Conservation (phyloP, 306 rosid genomes). For the Luffa acutangula region DNA sequence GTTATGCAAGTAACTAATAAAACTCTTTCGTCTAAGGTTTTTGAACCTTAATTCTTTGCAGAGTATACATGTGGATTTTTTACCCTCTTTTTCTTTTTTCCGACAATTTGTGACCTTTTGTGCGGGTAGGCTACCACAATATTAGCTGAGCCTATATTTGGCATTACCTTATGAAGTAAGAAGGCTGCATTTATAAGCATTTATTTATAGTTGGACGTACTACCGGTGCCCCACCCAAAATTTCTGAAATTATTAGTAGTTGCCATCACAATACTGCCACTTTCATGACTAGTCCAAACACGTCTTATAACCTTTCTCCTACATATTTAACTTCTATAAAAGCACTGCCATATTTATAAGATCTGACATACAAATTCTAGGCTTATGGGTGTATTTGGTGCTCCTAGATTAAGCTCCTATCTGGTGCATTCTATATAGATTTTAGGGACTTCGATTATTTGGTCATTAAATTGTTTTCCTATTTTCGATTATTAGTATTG, state of each 20-base stretch:
- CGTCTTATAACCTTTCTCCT: neutral
- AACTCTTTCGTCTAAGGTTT: no score
- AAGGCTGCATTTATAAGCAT: neutral
- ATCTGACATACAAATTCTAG: neutral
- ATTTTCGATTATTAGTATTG: neutral
- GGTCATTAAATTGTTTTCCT: neutral
- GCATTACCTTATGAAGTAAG: neutral
- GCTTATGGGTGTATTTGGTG: neutral
- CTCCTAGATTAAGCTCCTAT: neutral
- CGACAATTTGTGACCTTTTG: no score
- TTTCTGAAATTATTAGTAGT: neutral
- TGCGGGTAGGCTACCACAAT: neutral
- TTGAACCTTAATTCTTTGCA: no score
- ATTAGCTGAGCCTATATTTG: neutral
- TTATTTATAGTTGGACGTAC: neutral
- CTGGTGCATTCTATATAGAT: neutral
- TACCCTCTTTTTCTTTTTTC: neutral
- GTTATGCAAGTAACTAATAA: no score
- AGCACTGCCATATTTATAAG: neutral
- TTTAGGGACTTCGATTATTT: neutral
- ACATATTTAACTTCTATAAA: neutral
- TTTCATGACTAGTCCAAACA: neutral
- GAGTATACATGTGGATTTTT: neutral
- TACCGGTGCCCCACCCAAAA: neutral
- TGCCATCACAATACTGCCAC: neutral